Conservation (phyloP, 768 basidiomycete species). For the Inosperma sp. region DNA sequence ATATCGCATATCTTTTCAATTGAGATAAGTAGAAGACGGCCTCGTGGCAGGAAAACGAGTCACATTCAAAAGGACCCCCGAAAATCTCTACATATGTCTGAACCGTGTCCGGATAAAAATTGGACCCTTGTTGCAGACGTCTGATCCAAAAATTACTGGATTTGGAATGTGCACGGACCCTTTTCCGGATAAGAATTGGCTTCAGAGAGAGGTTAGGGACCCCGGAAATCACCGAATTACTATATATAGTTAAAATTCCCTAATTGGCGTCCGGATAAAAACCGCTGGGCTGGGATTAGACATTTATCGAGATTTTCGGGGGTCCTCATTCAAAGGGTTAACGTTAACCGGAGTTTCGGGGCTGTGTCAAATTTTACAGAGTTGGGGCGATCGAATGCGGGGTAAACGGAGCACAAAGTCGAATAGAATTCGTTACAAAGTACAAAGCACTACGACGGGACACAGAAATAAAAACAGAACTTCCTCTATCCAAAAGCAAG, state of each 20-base stretch:
- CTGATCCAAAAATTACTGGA: neutral
- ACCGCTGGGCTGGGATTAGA: neutral
- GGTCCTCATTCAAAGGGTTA: too few species aligned
- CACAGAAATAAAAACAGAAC: too few species aligned
- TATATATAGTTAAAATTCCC: neutral
- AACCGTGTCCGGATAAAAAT: slow-evolving; percentile 5
- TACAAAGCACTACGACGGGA: too few species aligned
- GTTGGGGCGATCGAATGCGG: too few species aligned
- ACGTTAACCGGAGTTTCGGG: too few species aligned
- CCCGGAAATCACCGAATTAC: neutral
- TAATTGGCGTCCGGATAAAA: neutral
- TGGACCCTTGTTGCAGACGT: neutral
- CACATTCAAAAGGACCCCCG: slow-evolving; percentile 8
- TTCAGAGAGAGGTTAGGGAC: neutral
- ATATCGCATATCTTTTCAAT: too few species aligned
- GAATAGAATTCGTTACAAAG: too few species aligned
- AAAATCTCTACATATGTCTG: neutral
- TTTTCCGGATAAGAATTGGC: slow-evolving; percentile 1
- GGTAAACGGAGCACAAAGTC: too few species aligned
- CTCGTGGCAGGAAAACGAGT: too few species aligned
- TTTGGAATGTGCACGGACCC: neutral
- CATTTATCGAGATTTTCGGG: neutral
- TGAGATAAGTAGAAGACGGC: too few species aligned
- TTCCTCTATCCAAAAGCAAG: too few species aligned
- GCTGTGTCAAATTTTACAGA: too few species aligned